Evolutionary conservation across 192 early-diverging fungal genomes (phyloP), one percentile per base, ranked within the genome.

Genomic region (Chytriomyces sp.): DNA sequence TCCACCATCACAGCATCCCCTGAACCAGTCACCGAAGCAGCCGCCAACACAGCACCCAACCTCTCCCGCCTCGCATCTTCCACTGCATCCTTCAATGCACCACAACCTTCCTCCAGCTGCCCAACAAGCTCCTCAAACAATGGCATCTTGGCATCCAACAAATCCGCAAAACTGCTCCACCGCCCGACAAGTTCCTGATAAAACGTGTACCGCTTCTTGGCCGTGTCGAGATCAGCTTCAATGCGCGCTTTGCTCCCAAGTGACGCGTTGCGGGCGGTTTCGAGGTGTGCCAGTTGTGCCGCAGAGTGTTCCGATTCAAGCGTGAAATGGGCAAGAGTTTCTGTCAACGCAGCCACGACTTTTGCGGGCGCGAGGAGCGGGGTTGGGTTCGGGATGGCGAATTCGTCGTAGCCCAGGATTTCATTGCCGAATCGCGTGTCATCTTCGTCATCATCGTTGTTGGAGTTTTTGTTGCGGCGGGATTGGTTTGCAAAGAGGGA

Each of bases 101-200:
- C 63, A 9, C 20, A 53, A 1, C 23, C 60, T 26, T n/a, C 71
- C 7, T 28, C 46, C 16, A 77, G 7, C 18, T 77, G 53, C 57
- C 46, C 67, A 6, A 48, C 76, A 60, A 77, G 53, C 4, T 6
- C 57, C 13, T 67, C 67, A 69, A 77, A 67, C 10, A 69, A 44
- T 44, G 76, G 66, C 16, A 69, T 61, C 49, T 77, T 77, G 45
- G 76, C 76, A 35, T 77, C 76, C 43, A 77, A 48, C 66, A 77
- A 61, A 59, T 69, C 76, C 18, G 76, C 76, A 46, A 77, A 62
- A 26, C 50, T 69, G 24, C n/a, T 23, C 50, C 65, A 69, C 23
- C 26, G 20, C 13, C 1, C 67, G 1, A 69, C 46, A 13, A 77
- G 67, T n/a, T 69, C 66, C 57, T 77, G 76, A 53, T 69, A 77